Percentiles rank a stretch among this genome's conserved stretches.
Evolutionary conservation across 2,329 filamentous ascomycete genomes (phyloP).

Genomic region (Cytospora schulzeri): DNA sequence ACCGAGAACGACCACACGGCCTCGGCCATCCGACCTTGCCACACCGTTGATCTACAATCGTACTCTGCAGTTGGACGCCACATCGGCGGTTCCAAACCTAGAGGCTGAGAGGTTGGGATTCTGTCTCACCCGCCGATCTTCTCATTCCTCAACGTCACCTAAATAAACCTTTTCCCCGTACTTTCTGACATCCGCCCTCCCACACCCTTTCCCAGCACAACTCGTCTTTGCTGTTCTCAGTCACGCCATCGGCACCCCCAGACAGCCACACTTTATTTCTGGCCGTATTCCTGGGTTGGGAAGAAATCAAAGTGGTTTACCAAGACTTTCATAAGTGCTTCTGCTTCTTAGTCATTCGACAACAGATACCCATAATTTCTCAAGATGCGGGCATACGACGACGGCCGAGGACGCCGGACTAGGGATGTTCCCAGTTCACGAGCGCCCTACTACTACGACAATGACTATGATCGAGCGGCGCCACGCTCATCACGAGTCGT

Average conservation of each 20-base stretch:
- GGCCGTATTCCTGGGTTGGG: background rate
- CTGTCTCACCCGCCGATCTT: slow-evolving; percentile 19
- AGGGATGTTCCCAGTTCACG: slow-evolving; percentile 24
- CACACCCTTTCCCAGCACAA: background rate
- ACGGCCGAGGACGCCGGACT: slow-evolving; percentile 17
- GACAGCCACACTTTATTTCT: background rate
- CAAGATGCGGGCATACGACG: slow-evolving; percentile 24
- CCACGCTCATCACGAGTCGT: slow-evolving; percentile 8
- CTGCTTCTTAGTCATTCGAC: background rate
- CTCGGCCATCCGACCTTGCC: slow-evolving; percentile 1
- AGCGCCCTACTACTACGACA: slow-evolving; percentile 13
- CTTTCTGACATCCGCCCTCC: slow-evolving; percentile 4
- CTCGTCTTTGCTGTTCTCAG: background rate
- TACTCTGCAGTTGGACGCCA: slow-evolving; percentile 9
- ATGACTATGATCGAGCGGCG: slow-evolving; percentile 22
- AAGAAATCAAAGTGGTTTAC: background rate
- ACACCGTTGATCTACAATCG: slow-evolving; percentile 5
- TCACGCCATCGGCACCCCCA: background rate
- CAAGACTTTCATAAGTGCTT: no score
- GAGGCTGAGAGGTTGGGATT: slow-evolving; percentile 15
- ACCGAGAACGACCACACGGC: background rate
- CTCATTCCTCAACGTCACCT: slow-evolving; percentile 17
- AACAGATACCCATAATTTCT: background rate
- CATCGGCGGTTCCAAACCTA: slow-evolving; percentile 5
- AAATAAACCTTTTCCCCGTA: slow-evolving; percentile 4